These are phyloP conservation scores for Persicaria maculosa DNA, from an alignment of 148 eudicot genomes.

Conservation along the genomic window DNA sequence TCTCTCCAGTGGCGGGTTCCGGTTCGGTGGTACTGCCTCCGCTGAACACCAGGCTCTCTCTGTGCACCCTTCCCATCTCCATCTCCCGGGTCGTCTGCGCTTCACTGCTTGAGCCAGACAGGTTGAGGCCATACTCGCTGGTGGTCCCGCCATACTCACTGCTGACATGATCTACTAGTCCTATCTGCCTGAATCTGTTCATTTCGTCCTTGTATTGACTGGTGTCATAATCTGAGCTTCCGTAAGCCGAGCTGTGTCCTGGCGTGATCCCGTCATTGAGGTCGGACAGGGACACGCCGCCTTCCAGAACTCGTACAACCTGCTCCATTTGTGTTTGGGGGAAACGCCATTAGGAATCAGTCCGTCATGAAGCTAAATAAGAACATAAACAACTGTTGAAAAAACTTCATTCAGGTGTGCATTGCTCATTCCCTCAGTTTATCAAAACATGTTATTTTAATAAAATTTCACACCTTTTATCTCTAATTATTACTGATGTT, in stretches of 20 bases:
- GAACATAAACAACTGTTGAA: too few relatives aligned
- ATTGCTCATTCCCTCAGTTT: too few relatives aligned
- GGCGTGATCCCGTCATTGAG: constrained; percentile 49
- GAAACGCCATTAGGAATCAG: background rate
- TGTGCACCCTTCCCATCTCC: constrained; percentile 60
- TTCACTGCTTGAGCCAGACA: constrained; percentile 90
- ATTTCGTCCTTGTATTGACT: constrained; percentile 77
- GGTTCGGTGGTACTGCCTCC: constrained; percentile 13
- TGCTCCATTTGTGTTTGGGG: constrained; percentile 13
- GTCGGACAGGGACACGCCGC: constrained; percentile 51
- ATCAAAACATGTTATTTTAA: too few relatives aligned
- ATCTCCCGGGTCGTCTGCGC: constrained; percentile 64
- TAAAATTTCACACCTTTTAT: too few relatives aligned
- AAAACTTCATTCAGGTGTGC: too few relatives aligned
- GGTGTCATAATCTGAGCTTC: constrained; percentile 77
- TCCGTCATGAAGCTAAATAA: too few relatives aligned
- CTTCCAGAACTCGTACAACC: constrained; percentile 77
- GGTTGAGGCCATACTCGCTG: constrained; percentile 80
- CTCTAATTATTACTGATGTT: too few relatives aligned
- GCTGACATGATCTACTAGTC: constrained; percentile 43
- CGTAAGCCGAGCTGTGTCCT: constrained; percentile 48
- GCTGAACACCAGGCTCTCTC: constrained; percentile 46
- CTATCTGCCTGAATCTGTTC: constrained; percentile 53
- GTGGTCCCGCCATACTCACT: constrained; percentile 72
- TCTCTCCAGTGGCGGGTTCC: background rate